Base-by-base conservation (phyloP, 2,329 filamentous ascomycete genomes). In the Parafenestella ontariensis region DNA sequence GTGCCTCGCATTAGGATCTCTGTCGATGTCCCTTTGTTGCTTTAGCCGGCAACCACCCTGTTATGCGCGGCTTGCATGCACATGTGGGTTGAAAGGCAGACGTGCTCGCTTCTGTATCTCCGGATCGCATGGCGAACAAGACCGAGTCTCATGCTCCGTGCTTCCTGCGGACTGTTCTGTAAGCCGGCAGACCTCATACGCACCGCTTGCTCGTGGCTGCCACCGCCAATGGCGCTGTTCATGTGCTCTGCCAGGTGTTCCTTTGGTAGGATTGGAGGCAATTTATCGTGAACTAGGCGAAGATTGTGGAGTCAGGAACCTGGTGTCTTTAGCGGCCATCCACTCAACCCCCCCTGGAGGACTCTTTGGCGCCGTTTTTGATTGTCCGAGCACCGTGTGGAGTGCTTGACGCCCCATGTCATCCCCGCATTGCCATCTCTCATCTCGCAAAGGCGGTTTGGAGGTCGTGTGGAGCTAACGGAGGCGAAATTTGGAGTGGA, bases 401-500 rank as follows among this genome's bases (percentile, higher is more conserved):
- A 71, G 70, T 66, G 54, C 61, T 49, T 51, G 52, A 49, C 49
- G 60, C 64, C 63, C 69, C 62, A 65, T 65, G 56, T 61, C 66
- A 62, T 64, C 72, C 70, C 71, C 70, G 71, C 71, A 73, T 64
- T 65, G 56, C 59, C 69, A 62, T 52, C 65, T 56, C 54, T 69
- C 71, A 68, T 71, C 61, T 71, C 64, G 64, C 60, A 56, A 57
- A 63, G 59, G 52, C 48, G 61, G 57, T 67, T 62, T 56, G 55
- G 31, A 57, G 48, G 43, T 56, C 36, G 58, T 45, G 41, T 56
- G 58, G 49, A 56, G 63, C 59, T 62, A 66, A 57, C 41, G 45
- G 59, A 65, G 56, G 65, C 63, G 55, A 63, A 50, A 59, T 60
- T 49, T 54, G 51, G 47, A 39, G 49, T 56, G 28, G 58, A 64